Conservation (phyloP, 192 early-diverging fungal species). For the Coemansia sp. region DNA sequence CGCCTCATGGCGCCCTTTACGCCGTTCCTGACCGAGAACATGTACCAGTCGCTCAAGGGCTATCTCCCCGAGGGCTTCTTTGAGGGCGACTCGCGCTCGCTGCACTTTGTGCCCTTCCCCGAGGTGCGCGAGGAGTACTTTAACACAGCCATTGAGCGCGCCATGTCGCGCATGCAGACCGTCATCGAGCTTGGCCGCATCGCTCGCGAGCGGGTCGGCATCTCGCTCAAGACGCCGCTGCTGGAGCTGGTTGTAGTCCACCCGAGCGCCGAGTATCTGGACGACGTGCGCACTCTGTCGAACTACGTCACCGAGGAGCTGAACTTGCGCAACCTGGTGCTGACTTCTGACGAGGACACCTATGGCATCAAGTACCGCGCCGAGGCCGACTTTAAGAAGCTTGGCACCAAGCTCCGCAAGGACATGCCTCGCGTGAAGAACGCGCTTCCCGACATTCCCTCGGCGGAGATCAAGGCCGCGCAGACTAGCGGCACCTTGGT, state of each 20-base stretch:
- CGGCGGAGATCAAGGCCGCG: constrained; percentile 83
- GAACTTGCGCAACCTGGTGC: constrained; percentile 84
- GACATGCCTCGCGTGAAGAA: constrained; percentile 86
- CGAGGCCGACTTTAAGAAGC: constrained; percentile 86
- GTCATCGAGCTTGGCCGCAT: constrained; percentile 96
- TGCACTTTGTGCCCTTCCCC: constrained; percentile 97
- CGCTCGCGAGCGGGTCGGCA: constrained; percentile 88
- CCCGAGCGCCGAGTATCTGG: constrained; percentile 83
- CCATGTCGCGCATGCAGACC: constrained; percentile 92
- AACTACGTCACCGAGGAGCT: constrained; percentile 92
- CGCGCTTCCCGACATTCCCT: constrained; percentile 73
- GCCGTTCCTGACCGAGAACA: constrained; percentile 95
- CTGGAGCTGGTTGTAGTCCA: constrained; percentile 92
- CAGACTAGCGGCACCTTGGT: constrained; percentile 66
- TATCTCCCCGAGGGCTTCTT: constrained; percentile 66
- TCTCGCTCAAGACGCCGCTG: constrained; percentile 95
- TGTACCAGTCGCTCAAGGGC: constrained; percentile 92
- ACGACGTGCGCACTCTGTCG: constrained; percentile 84
- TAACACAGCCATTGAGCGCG: constrained; percentile 92
- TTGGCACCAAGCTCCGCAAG: constrained; percentile 91
- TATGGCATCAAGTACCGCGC: constrained; percentile 94
- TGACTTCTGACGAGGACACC: constrained; percentile 88
- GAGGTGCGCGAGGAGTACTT: constrained; percentile 95
- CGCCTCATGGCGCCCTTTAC: constrained; percentile 96
- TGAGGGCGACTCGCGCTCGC: constrained; percentile 75